phyloP scores from a whole-genome alignment of 768 basidiomycete genomes.

The Amanita molliuscula region DNA sequence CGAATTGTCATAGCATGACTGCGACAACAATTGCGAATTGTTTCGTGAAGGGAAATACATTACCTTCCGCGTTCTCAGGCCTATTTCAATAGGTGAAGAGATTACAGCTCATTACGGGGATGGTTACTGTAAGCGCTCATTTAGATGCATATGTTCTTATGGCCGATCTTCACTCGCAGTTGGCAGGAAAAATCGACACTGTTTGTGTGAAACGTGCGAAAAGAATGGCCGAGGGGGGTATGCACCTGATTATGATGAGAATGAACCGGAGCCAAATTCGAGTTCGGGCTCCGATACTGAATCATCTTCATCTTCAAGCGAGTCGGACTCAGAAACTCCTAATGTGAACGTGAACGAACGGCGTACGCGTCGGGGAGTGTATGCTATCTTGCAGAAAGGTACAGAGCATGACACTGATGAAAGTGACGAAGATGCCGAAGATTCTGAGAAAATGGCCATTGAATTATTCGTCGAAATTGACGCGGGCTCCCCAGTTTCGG shows the following conservation, averaged over 20 bases:
- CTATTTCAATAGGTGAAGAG: conserved; percentile 75
- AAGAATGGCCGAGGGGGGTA: conserved; percentile 68
- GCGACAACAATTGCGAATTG: conserved; percentile 81
- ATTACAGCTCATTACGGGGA: conserved; percentile 88
- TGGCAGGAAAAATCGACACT: conserved; percentile 35
- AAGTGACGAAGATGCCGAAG: conserved; percentile 38
- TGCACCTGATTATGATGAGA: conserved; percentile 34
- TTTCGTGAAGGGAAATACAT: conserved; percentile 86
- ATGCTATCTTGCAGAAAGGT: conserved; percentile 53
- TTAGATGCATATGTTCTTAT: conserved; percentile 11
- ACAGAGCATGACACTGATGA: conserved; percentile 49
- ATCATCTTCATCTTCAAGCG: conserved; percentile 28
- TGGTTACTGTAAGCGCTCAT: conserved; percentile 62
- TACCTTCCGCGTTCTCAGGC: conserved; percentile 75
- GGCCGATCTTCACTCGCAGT: conserved; percentile 17
- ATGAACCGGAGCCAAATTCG: conserved; percentile 37
- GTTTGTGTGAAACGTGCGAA: conserved; percentile 84
- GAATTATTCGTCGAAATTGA: conserved; percentile 30
- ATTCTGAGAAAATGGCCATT: background rate
- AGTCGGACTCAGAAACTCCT: conserved; percentile 24
- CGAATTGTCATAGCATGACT: conserved; percentile 58
- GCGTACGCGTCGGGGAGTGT: conserved; percentile 73
- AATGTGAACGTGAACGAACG: conserved; percentile 64
- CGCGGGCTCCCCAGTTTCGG: conserved; percentile 33
- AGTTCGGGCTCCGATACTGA: conserved; percentile 35